Base-by-base conservation (phyloP, 139 green algal genomes). In the Diplosphaera chodatii region DNA sequence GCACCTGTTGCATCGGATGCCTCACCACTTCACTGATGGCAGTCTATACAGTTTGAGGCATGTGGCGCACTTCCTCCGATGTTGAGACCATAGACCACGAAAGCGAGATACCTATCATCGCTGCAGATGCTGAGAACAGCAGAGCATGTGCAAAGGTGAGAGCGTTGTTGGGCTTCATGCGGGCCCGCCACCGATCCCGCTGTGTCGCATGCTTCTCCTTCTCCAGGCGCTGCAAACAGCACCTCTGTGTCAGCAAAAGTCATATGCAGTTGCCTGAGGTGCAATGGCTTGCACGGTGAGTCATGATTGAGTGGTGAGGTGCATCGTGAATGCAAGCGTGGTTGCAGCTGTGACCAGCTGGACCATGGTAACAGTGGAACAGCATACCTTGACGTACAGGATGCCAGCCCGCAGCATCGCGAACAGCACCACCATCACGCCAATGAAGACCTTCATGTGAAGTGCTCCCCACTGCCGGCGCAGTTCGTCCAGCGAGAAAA, bases 51-150 rank as follows among this genome's bases (percentile, higher is more conserved):
- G n/a, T n/a, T n/a, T n/a, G n/a, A n/a, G n/a, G n/a, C n/a, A n/a
- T n/a, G n/a, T n/a, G n/a, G n/a, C n/a, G n/a, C n/a, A n/a, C n/a
- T n/a, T n/a, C n/a, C n/a, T n/a, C n/a, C n/a, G n/a, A n/a, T n/a
- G n/a, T n/a, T n/a, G n/a, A n/a, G n/a, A n/a, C n/a, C n/a, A n/a
- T n/a, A n/a, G n/a, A n/a, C n/a, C n/a, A n/a, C n/a, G n/a, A n/a
- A n/a, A n/a, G n/a, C n/a, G n/a, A n/a, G n/a, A n/a, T n/a, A 73
- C 80, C 81, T 31, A 86, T 74, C 25, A 86, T 66, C 1, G 78
- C 80, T 6, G 81, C 66, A 23, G 80, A 77, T 3, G 78, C 81
- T 31, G 81, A 86, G 67, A 85, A 86, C 23, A 86, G 74, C 55
- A 85, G 15, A 21, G 81, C 81, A 78, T 78, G 63, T 28, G 28